Conservation (phyloP, 2,329 filamentous ascomycete species). For the Paecilomyces sp. region DNA sequence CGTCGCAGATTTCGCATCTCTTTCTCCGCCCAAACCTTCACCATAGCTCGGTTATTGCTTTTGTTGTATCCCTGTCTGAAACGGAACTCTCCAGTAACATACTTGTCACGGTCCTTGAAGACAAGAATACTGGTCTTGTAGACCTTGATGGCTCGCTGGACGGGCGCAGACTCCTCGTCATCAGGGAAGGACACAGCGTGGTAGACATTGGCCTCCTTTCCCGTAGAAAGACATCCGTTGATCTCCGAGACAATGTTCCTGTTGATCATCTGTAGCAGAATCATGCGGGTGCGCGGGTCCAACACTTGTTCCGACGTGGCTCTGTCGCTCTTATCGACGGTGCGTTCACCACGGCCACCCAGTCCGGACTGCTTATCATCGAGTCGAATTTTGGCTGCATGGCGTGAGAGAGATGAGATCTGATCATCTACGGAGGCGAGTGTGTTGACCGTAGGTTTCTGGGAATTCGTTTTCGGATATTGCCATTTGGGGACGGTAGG, state of each 20-base stretch:
- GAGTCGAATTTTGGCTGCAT: conserved; percentile 78
- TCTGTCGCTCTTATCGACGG: conserved; percentile 74
- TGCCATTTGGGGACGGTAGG: conserved; percentile 46
- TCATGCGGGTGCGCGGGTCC: conserved; percentile 90
- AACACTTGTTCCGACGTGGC: conserved; percentile 93
- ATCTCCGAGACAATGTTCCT: conserved; percentile 81
- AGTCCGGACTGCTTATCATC: conserved; percentile 54
- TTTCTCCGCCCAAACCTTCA: conserved; percentile 98
- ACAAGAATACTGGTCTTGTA: conserved; percentile 98
- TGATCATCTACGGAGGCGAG: conserved; percentile 78
- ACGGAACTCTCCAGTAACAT: conserved; percentile 88
- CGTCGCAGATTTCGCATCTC: conserved; percentile 90
- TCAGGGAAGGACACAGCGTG: conserved; percentile 64
- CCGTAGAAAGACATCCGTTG: conserved; percentile 90
- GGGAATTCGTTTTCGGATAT: conserved; percentile 66
- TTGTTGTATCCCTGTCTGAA: conserved; percentile 91
- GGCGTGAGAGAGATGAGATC: conserved; percentile 72
- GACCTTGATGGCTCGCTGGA: conserved; percentile 89
- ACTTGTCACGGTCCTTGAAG: conserved; percentile 96
- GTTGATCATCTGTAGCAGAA: conserved; percentile 93
- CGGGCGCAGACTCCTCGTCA: conserved; percentile 45
- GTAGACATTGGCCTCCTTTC: conserved; percentile 98
- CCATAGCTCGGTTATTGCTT: conserved; percentile 91
- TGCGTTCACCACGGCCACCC: conserved; percentile 39
- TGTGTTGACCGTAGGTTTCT: conserved; percentile 74